Evolutionary conservation across 2,329 filamentous ascomycete genomes (phyloP).

Genomic region (Herpotrichia juniperi): DNA sequence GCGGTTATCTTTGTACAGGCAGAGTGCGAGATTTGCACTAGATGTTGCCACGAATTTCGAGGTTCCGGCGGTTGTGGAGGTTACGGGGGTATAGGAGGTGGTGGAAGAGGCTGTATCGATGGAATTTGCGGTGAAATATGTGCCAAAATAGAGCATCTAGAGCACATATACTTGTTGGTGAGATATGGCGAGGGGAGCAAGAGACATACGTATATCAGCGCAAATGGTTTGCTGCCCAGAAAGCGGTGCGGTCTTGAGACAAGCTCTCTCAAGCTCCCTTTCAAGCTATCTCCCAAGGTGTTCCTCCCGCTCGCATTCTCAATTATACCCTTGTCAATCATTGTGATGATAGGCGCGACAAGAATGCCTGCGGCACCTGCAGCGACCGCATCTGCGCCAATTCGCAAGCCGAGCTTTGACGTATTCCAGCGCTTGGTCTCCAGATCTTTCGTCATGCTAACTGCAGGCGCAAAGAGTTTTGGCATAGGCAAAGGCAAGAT

Average conservation of each 20-base stretch:
- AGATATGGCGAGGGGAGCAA: background rate
- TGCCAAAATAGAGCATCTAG: conserved; percentile 77
- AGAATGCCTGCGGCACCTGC: conserved; percentile 75
- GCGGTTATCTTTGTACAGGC: conserved; percentile 87
- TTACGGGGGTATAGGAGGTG: conserved; percentile 59
- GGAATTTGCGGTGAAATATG: conserved; percentile 86
- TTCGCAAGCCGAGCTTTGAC: conserved; percentile 68
- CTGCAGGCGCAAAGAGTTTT: conserved; percentile 2
- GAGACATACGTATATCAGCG: conserved; percentile 60
- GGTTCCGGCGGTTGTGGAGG: conserved; percentile 72
- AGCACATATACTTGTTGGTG: background rate
- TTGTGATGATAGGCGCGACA: conserved; percentile 82
- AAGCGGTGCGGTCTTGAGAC: conserved; percentile 65
- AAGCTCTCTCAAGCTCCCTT: conserved; percentile 62
- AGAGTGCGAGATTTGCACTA: conserved; percentile 81
- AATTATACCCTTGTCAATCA: conserved; percentile 83
- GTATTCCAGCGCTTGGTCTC: conserved; percentile 70
- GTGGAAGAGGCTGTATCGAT: conserved; percentile 82
- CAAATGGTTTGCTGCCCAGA: conserved; percentile 70
- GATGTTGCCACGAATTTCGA: conserved; percentile 83
- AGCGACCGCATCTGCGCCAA: conserved; percentile 71
- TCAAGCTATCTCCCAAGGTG: conserved; percentile 65
- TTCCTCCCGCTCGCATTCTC: conserved; percentile 77
- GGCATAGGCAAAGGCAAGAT: conserved; percentile 9
- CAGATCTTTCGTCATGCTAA: conserved; percentile 1